Base-by-base conservation (phyloP, 768 basidiomycete genomes). In the Lepiota brunneoincarnata region DNA sequence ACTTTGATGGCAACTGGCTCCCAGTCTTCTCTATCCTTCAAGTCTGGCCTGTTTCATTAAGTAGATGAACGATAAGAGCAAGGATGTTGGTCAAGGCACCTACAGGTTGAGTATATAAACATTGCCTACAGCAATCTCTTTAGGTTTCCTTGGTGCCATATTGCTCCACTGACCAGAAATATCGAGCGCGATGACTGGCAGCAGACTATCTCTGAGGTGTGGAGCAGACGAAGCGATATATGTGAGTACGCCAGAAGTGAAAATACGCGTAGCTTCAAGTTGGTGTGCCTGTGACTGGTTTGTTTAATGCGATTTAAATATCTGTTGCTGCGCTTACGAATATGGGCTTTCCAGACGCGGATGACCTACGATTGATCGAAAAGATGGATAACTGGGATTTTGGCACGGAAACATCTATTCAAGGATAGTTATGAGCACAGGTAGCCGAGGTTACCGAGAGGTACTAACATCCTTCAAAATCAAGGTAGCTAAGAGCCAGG, bases 401-500 rank as follows among this genome's bases (percentile, higher is more conserved):
- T 2, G 75, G 76, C 11, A 67, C 64, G 15, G 73, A 67, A 14
- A 61, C 55, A 57, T 72, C 75, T 76, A 43, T 54, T 12, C 12
- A 24, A 28, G 55, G 23, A 35, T 18, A 14, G 46, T 31, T 26
- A 49, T 34, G 35, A 34, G 6, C 26, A 40, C 10, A 31, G n/a
- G 21, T 5, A 46, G 0, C 4, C 50, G 17, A 53, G 43, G 23
- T 23, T 31, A 31, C 11, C 31, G 11, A 31, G 31, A 10, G 31
- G 51, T 35, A 57, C 80, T 58, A 65, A 89, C 87, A 85, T 55
- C 84, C 77, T 43, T 75, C 77, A 44, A 84, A 82, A 54, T 88
- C 78, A n/a, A 86, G 65, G 56, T 75, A 81, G 46, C 73, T 78
- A 18, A 76, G 73, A 9, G 77, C 72, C 5, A 90, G 65, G 59